Evolutionary conservation across 495 filamentous ascomycete species (phyloP), one percentile per base, ranked within the genome.

Genomic region (Bacidia rubella): DNA sequence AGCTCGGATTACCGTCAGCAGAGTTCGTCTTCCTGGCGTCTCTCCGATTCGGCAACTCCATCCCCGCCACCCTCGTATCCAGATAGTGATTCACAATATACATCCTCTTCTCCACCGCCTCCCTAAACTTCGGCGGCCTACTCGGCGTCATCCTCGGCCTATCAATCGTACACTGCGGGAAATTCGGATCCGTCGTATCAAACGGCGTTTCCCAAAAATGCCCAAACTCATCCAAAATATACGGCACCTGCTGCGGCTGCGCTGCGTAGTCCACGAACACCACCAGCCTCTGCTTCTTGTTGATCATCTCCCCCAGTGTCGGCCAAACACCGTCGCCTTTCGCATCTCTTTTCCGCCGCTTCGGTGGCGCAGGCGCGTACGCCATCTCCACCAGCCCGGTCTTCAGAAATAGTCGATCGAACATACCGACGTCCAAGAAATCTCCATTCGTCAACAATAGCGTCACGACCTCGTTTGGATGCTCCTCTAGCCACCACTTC

Each of bases 151-250:
- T 56, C 9, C 71, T 54, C 1, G 83, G 58, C 0, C 83, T 74
- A 59, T 86, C 74, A 39, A 85, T 73, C 9, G 67, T 73, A 67
- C 83, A 88, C 43, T 55, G 35, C 0, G 64, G 58, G 54, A 74
- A 73, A 10, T 63, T 54, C 9, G 66, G 39, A 53, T 76, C 72
- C 2, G 74, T 77, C 3, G 79, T 72, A 49, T 79, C 78, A 61
- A 69, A 89, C 12, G 80, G 64, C 0, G 81, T 87, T 65, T 87
- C 83, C 62, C 86, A 89, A 59, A 83, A 75, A 63, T 84, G 73
- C 49, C 69, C 64, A 64, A 85, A 89, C 61, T 89, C 81, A 53
- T 74, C 62, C 22, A 85, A 72, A n/a, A 87, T 76, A 64, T 81
- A 86, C 0, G 80, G 70, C 47, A 77, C 72, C 1, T 59, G 55